Percentiles rank a stretch among this genome's conserved stretches.
Conservation (phyloP, 345 rosid genomes). For the Gossypium ekmanianum region DNA sequence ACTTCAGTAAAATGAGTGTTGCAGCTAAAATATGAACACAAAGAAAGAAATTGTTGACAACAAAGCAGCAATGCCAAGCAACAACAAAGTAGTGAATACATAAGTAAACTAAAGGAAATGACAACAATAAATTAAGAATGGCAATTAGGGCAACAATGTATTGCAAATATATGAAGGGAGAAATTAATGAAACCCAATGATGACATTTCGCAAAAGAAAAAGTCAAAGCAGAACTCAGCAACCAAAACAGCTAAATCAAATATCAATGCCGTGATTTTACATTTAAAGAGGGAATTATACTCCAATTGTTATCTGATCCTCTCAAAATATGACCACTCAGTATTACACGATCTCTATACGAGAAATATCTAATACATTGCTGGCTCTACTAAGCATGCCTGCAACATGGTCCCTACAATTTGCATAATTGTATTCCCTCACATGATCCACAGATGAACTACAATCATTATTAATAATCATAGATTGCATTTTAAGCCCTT, state of each 20-base stretch:
- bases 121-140: background rate
- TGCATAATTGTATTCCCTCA: background rate
- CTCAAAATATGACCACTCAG: background rate
- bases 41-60: background rate
- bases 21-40: slow-evolving; percentile 6
- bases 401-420: background rate
- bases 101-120: background rate
- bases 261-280: background rate
- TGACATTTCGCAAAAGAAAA: background rate
- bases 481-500: background rate
- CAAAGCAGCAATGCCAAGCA: background rate
- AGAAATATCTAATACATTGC: slow-evolving; percentile 1
- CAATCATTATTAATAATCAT: background rate
- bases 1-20: slow-evolving; percentile 14
- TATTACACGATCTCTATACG: background rate
- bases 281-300: background rate
- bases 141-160: background rate
- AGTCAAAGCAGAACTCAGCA: background rate
- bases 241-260: background rate
- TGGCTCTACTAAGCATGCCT: background rate
- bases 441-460: background rate
- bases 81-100: background rate
- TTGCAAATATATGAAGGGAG: background rate
- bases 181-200: slow-evolving; percentile 5
- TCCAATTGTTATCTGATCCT: background rate